phyloP scores from a whole-genome alignment of 2,329 filamentous ascomycete genomes.

The Colletotrichum horii region DNA sequence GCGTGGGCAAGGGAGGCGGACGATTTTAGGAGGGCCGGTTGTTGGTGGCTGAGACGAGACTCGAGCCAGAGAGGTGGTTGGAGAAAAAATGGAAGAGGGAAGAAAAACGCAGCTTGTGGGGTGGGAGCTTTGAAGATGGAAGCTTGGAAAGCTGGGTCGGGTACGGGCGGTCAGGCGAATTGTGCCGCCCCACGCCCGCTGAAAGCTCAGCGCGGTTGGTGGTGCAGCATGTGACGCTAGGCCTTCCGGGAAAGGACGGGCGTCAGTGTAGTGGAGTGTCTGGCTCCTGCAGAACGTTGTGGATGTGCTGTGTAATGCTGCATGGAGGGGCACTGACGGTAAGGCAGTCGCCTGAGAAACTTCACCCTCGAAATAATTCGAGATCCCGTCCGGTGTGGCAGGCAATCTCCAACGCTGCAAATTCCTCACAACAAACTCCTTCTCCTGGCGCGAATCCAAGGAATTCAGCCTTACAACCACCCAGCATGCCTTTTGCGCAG shows the following conservation, averaged over 20 bases:
- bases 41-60: conserved; percentile 17
- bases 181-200: conserved; percentile 15
- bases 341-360: background rate
- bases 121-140: conserved; percentile 13
- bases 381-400: background rate
- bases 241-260: background rate
- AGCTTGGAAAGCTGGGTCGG: conserved; percentile 11
- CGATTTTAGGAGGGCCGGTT: background rate
- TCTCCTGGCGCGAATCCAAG: background rate
- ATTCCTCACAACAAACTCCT: background rate
- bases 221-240: conserved; percentile 13
- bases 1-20: background rate
- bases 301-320: background rate
- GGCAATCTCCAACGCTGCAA: background rate
- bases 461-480: background rate
- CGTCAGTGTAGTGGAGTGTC: background rate
- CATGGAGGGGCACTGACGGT: conserved; percentile 9
- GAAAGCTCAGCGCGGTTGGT: background rate
- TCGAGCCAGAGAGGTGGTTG: conserved; percentile 12
- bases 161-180: conserved; percentile 13
- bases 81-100: conserved; percentile 6
- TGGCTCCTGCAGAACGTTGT: background rate
- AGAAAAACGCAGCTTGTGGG: conserved; percentile 17
- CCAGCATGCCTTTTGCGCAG: conserved; percentile 68
- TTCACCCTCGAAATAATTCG: background rate